A percentile compares a stretch with the other conserved stretches of the same genome.
phyloP scores from a whole-genome alignment of 805 yeast species.

The Myxozyma vanderwaltii region DNA sequence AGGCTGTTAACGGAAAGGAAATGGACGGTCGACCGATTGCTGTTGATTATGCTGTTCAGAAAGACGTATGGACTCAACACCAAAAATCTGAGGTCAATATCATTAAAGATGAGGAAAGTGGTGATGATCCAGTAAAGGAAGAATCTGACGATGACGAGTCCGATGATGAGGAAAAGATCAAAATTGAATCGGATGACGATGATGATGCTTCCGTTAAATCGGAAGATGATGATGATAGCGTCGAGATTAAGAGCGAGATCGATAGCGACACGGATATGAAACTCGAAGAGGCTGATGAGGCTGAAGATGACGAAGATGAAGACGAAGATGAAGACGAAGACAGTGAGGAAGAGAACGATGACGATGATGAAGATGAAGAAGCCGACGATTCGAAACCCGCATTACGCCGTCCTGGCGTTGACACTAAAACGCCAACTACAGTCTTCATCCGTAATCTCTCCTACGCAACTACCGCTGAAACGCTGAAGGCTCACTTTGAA shows the following conservation, averaged over 20 bases:
- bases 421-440: slow-evolving; percentile 51
- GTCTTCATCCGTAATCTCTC: slow-evolving; percentile 92
- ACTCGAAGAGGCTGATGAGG: slow-evolving; percentile 37
- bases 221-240: slow-evolving; percentile 40
- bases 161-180: slow-evolving; percentile 37
- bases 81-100: slow-evolving; percentile 42
- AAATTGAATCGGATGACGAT: slow-evolving; percentile 41
- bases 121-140: slow-evolving; percentile 46
- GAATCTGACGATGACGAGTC: slow-evolving; percentile 45
- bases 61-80: slow-evolving; percentile 72
- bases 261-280: slow-evolving; percentile 42
- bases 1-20: slow-evolving; percentile 70
- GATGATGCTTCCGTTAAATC: slow-evolving; percentile 37
- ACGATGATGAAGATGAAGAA: slow-evolving; percentile 27
- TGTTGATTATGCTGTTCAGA: slow-evolving; percentile 90
- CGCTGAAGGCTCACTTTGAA: slow-evolving; percentile 71
- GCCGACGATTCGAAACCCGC: slow-evolving; percentile 21
- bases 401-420: neutral
- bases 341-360: slow-evolving; percentile 25
- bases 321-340: slow-evolving; percentile 27
- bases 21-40: slow-evolving; percentile 90
- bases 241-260: slow-evolving; percentile 39
- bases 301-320: slow-evolving; percentile 29
- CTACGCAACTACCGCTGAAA: slow-evolving; percentile 85
- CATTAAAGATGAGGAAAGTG: no score